Conservation (phyloP, 2,329 filamentous ascomycete species). For the Calonectria henricotiae region DNA sequence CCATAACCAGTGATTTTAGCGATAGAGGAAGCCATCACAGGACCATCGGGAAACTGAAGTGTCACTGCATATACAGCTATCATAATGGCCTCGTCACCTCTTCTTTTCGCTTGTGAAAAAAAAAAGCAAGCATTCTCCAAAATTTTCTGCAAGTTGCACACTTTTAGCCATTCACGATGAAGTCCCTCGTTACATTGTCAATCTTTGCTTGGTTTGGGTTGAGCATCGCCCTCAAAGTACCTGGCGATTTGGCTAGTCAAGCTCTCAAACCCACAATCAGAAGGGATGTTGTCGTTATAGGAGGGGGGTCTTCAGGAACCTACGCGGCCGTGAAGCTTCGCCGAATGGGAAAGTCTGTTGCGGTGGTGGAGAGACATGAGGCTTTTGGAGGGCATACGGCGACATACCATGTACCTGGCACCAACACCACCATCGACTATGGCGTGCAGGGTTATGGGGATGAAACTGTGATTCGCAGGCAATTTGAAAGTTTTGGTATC, state of each 20-base stretch:
- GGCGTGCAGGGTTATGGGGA: slow-evolving; percentile 45
- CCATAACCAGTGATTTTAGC: slow-evolving; percentile 23
- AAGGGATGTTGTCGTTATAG: slow-evolving; percentile 43
- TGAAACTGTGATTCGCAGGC: slow-evolving; percentile 31
- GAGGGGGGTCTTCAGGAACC: slow-evolving; percentile 43
- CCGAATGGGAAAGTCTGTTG: slow-evolving; percentile 43
- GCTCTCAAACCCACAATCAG: slow-evolving; percentile 23
- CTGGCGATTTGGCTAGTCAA: slow-evolving; percentile 12
- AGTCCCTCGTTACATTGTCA: slow-evolving; percentile 43
- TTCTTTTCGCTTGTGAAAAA: background rate
- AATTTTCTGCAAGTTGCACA: slow-evolving; percentile 29
- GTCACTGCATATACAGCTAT: slow-evolving; percentile 43
- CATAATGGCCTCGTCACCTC: slow-evolving; percentile 44
- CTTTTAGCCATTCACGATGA: slow-evolving; percentile 42
- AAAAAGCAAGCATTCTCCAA: slow-evolving; percentile 23
- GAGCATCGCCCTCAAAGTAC: slow-evolving; percentile 33
- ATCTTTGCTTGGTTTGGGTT: slow-evolving; percentile 38
- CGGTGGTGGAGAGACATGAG: slow-evolving; percentile 37
- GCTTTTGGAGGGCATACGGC: slow-evolving; percentile 44
- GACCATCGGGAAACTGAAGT: slow-evolving; percentile 36
- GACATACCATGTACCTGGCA: slow-evolving; percentile 41
- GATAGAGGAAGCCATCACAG: background rate
- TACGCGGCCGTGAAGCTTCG: slow-evolving; percentile 44
- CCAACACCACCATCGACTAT: slow-evolving; percentile 43
- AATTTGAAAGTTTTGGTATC: slow-evolving; percentile 42